Base-by-base conservation (phyloP, 2,329 filamentous ascomycete species). In the Cryphonectria nitschkei region DNA sequence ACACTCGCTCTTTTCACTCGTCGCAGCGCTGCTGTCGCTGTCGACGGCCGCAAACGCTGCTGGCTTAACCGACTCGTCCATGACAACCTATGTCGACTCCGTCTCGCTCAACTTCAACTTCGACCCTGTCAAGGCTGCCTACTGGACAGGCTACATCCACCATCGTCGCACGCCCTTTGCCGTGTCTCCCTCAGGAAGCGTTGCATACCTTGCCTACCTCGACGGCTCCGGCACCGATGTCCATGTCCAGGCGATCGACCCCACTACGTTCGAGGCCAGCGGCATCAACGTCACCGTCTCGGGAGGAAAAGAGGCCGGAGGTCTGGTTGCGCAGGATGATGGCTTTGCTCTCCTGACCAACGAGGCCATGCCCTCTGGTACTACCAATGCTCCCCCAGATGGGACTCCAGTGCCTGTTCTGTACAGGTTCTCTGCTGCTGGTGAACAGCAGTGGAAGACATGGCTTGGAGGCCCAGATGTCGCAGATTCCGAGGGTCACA, bases 281-380 rank as follows among this genome's bases (percentile, higher is more conserved):
- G 88, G 87, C 9, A 81, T 81, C 37, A 78, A 84, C 0, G 81
- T 89, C 3, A 87, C 85, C 0, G 79, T 90, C 54, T 75, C 82
- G n/a, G 83, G 83, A 19, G 87, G 83, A 54, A 86, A 88, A 75
- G 88, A 90, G 79, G 87, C 86, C 5, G 87, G 87, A 68, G 88
- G 88, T 62, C 82, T 90, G 0, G 85, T 90, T 60, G 88, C 88
- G 22, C 88, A 90, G 75, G 82, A 88, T 73, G 87, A 90, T 76
- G 88, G 88, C 2, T 90, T 90, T 72, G 88, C 88, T n/a, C 78
- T 90, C 39, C 78, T 90, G 65, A 88, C 87, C 56, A 89, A 89
- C 79, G 87, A 88, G 76, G 82, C 82, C 2, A 79, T 88, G 74
- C 82, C 86, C 2, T 82, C 84, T 1, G 84, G 83, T 32, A 85